A percentile compares a stretch with the other conserved stretches of the same genome.
Conservation (phyloP, 1,284 basidiomycete species). For the Cutaneotrichosporon sp. region DNA sequence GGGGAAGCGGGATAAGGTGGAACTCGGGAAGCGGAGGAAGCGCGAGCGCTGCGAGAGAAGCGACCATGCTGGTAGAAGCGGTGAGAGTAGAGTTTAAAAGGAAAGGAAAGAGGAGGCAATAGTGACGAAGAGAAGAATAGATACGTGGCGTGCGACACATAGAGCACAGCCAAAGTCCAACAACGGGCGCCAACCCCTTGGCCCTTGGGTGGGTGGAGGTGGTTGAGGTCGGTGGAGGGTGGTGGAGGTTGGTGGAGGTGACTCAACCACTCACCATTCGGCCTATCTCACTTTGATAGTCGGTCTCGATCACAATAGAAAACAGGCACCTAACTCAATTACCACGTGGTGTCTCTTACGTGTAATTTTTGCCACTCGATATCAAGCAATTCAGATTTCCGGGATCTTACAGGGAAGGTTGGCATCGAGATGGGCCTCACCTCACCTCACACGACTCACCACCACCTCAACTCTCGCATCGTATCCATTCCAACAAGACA, state of each 20-base stretch:
- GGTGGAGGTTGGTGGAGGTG: background rate
- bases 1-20: conserved; percentile 36
- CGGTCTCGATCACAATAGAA: no score
- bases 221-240: conserved; percentile 1
- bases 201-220: background rate
- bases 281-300: no score
- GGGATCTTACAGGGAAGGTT: background rate
- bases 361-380: background rate
- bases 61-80: background rate
- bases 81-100: conserved; percentile 2
- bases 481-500: background rate
- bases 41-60: conserved; percentile 16
- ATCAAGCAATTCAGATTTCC: background rate
- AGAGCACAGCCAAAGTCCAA: no score
- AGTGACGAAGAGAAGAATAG: background rate
- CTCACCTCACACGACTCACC: background rate
- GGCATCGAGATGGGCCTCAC: background rate
- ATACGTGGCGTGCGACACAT: background rate
- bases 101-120: background rate
- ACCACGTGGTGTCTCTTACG: background rate
- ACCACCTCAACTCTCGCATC: background rate
- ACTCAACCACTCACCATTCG: no score
- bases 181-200: no score
- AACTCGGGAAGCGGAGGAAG: conserved; percentile 27
- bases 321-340: background rate